A percentile compares a stretch with the other conserved stretches of the same genome.
Evolutionary conservation across 1,284 basidiomycete species (phyloP).

Genomic region (Microbotryum saponariae): DNA sequence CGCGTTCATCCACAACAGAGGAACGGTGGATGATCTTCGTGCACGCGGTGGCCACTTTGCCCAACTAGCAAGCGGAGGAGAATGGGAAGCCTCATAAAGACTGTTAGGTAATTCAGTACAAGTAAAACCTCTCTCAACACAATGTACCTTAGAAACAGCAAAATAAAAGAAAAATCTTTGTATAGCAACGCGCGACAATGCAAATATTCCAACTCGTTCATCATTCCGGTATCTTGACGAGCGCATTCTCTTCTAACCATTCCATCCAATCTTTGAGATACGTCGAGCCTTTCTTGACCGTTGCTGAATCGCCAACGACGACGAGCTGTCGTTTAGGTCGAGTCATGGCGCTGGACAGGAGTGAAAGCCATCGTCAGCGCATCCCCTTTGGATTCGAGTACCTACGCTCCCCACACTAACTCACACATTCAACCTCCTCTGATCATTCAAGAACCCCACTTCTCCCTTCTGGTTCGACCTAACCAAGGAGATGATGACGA

Average conservation of each 20-base stretch:
- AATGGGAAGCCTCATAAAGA: conserved; percentile 53
- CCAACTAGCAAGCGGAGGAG: conserved; percentile 71
- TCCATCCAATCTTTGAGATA: conserved; percentile 81
- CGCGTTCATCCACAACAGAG: conserved; percentile 3
- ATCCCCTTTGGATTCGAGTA: background rate
- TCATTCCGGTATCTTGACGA: conserved; percentile 13
- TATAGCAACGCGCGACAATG: too few species aligned
- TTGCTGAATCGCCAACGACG: conserved; percentile 81
- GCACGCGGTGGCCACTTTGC: conserved; percentile 53
- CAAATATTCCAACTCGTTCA: too few species aligned
- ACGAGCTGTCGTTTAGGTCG: conserved; percentile 81
- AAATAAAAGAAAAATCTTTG: too few species aligned
- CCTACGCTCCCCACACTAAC: conserved; percentile 19
- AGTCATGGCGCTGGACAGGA: conserved; percentile 75
- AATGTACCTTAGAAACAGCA: too few species aligned
- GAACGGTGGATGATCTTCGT: conserved; percentile 49
- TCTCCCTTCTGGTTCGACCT: conserved; percentile 73
- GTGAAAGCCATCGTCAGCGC: background rate
- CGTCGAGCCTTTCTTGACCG: conserved; percentile 67
- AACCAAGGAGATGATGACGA: conserved; percentile 78
- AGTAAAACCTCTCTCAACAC: too few species aligned
- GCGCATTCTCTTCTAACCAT: conserved; percentile 78
- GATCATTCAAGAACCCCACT: conserved; percentile 86
- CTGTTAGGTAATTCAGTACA: background rate
- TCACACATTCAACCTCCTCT: conserved; percentile 73